These are phyloP conservation scores for Aurantiochytrium sp. DNA, from an alignment of 108 stramenopile species.

Conservation along the genomic window DNA sequence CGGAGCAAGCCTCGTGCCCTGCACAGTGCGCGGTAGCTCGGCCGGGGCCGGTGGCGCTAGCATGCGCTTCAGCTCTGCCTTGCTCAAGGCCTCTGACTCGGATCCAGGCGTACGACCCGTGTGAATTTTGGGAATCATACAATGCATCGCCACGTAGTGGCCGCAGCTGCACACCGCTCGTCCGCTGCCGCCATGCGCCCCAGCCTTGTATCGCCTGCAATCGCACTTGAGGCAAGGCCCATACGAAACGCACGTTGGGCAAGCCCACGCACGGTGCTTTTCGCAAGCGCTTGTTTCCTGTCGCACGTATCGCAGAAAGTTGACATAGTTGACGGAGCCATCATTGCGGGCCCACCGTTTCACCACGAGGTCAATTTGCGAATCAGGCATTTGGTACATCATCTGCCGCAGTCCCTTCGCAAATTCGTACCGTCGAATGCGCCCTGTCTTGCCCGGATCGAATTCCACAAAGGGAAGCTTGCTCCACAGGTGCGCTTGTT, in stretches of 20 bases:
- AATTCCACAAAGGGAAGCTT: background rate
- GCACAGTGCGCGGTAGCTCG: background rate
- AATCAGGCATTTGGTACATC: background rate
- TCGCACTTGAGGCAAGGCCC: slow-evolving; percentile 4
- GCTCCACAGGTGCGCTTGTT: background rate
- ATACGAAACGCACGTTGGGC: background rate
- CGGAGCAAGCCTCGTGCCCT: background rate
- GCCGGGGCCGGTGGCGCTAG: background rate
- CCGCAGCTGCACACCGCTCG: background rate
- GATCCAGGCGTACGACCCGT: background rate
- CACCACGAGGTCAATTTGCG: background rate
- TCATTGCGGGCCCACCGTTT: background rate
- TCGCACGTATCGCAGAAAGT: background rate
- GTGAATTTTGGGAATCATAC: background rate
- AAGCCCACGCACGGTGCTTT: background rate
- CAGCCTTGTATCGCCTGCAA: background rate
- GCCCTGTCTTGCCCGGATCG: background rate
- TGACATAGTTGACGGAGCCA: background rate
- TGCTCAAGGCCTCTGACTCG: background rate
- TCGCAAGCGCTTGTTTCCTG: background rate
- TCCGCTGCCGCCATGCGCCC: background rate
- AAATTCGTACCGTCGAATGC: background rate
- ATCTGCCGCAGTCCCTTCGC: background rate
- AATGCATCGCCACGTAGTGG: background rate
- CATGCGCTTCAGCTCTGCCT: background rate